Evolutionary conservation across 2,329 filamentous ascomycete genomes (phyloP).

Genomic region (Chaetomium olivaceum): DNA sequence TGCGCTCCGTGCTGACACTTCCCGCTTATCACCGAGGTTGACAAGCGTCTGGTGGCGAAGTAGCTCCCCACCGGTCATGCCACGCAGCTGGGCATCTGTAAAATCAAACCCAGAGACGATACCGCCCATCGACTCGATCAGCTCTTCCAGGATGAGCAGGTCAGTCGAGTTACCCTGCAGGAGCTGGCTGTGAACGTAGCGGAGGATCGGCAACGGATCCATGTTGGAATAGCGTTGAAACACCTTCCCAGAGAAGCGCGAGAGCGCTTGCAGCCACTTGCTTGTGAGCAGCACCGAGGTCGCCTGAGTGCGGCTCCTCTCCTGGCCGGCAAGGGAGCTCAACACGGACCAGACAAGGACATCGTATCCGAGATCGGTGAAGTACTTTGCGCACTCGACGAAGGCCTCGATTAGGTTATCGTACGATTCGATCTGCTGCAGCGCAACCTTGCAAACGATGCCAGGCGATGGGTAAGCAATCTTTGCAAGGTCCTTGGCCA

Average conservation of each 20-base stretch:
- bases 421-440: constrained; percentile 90
- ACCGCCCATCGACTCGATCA: constrained; percentile 90
- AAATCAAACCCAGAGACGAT: constrained; percentile 85
- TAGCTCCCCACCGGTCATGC: constrained; percentile 82
- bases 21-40: constrained; percentile 77
- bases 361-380: constrained; percentile 89
- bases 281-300: constrained; percentile 73
- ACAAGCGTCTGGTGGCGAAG: constrained; percentile 79
- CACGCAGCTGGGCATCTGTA: constrained; percentile 82
- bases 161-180: constrained; percentile 82
- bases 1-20: constrained; percentile 72
- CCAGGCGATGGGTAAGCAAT: constrained; percentile 90
- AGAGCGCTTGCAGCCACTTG: constrained; percentile 86
- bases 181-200: constrained; percentile 86
- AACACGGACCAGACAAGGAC: constrained; percentile 91
- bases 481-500: constrained; percentile 87
- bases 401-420: constrained; percentile 93
- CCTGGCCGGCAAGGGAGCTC: constrained; percentile 65
- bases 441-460: constrained; percentile 83
- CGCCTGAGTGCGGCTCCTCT: constrained; percentile 62
- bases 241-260: constrained; percentile 86
- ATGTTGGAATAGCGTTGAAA: constrained; percentile 84
- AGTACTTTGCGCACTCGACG: constrained; percentile 91
- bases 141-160: constrained; percentile 85
- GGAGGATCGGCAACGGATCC: constrained; percentile 79